phyloP scores from a whole-genome alignment of 164 flowering plant species.

The Euptelea pleiosperma region DNA sequence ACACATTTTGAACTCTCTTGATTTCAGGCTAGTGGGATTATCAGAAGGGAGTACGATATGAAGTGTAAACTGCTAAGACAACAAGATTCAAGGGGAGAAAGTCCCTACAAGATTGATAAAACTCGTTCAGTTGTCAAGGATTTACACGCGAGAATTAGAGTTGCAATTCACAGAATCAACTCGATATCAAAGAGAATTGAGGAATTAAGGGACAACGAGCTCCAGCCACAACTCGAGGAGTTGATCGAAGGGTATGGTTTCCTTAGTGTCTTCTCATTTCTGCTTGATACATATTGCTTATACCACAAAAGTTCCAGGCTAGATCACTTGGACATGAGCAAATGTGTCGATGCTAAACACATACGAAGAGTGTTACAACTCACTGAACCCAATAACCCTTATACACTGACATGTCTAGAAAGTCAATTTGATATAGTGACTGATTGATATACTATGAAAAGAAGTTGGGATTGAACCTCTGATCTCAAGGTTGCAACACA shows the following conservation, averaged over 20 bases:
- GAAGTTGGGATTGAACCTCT: too few species aligned
- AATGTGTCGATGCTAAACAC: too few species aligned
- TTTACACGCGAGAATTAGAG: conserved; percentile 80
- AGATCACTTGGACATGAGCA: too few species aligned
- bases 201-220: conserved; percentile 86
- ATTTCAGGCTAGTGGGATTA: conserved; percentile 74
- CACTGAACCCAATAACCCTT: too few species aligned
- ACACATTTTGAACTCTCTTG: not conserved
- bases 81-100: conserved; percentile 62
- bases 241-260: conserved; percentile 79
- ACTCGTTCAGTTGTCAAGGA: conserved; percentile 90
- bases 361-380: too few species aligned
- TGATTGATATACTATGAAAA: too few species aligned
- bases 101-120: conserved; percentile 46
- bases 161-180: conserved; percentile 81
- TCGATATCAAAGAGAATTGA: conserved; percentile 90
- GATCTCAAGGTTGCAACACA: too few species aligned
- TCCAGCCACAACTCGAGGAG: conserved; percentile 96
- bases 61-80: conserved; percentile 66
- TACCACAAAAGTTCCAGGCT: too few species aligned
- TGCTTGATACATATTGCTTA: not conserved
- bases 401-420: too few species aligned
- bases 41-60: conserved; percentile 67
- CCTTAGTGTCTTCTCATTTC: conserved; percentile 1
- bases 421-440: too few species aligned